Evolutionary conservation across 2,329 filamentous ascomycete genomes (phyloP).

Genomic region (Hirsutella thompsonii): DNA sequence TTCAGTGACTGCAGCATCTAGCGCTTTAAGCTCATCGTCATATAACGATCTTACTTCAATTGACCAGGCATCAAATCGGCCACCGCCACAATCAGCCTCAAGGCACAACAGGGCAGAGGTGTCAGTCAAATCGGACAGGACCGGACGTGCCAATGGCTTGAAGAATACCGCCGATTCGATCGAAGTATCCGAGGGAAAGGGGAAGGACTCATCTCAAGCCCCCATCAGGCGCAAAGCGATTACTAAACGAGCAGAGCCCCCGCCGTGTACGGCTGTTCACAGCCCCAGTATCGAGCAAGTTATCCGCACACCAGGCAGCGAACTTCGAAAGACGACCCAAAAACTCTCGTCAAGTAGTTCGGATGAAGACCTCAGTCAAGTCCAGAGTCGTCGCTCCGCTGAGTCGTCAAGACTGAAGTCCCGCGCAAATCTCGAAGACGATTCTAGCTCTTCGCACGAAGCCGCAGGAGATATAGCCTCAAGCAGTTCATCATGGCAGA

Average conservation of each 20-base stretch:
- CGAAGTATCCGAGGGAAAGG: no score
- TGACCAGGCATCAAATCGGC: constrained; percentile 7
- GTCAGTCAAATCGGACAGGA: no score
- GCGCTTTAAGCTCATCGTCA: constrained; percentile 29
- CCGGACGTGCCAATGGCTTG: no score
- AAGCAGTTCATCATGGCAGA: constrained; percentile 41
- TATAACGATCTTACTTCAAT: constrained; percentile 10
- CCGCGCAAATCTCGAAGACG: constrained; percentile 26
- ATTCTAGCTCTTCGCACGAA: constrained; percentile 32
- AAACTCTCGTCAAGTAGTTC: constrained; percentile 5
- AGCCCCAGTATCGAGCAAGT: constrained; percentile 1
- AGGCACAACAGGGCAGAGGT: no score
- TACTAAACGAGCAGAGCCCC: no score
- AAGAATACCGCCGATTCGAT: no score
- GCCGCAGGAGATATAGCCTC: constrained; percentile 25
- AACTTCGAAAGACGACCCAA: background rate
- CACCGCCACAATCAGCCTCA: no score
- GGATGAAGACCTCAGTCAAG: constrained; percentile 11
- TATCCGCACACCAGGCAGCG: background rate
- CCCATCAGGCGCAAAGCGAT: no score
- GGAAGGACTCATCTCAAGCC: no score
- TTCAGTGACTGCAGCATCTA: constrained; percentile 43
- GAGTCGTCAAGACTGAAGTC: constrained; percentile 18
- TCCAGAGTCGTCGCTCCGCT: constrained; percentile 12
- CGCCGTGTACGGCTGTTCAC: no score